phyloP scores from a whole-genome alignment of 306 rosid genomes.

The Erythrophleum fordii region DNA sequence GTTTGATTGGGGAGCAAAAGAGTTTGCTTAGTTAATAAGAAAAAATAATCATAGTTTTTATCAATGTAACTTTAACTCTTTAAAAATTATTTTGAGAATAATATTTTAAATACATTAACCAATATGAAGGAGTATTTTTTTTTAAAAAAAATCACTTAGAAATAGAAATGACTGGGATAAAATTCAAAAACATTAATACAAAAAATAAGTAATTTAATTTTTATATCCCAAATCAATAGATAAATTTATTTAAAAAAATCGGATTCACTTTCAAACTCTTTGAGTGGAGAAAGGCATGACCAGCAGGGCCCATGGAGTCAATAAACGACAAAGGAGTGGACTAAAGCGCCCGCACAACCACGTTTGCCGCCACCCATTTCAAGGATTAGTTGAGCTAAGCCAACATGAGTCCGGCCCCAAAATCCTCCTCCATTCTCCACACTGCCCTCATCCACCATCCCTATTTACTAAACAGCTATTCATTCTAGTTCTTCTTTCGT shows the following conservation, averaged over 20 bases:
- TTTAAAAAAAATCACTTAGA: no score
- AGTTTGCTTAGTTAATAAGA: background rate
- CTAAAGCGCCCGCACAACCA: constrained; percentile 4
- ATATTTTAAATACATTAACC: no score
- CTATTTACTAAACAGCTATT: constrained; percentile 21
- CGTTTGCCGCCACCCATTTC: background rate
- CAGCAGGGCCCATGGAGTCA: background rate
- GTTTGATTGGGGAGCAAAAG: background rate
- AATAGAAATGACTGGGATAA: no score
- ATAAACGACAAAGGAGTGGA: background rate
- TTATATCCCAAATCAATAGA: no score
- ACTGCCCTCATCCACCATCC: background rate
- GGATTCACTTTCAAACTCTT: background rate
- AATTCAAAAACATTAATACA: no score
- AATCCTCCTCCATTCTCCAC: background rate
- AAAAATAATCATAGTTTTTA: background rate
- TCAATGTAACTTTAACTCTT: background rate
- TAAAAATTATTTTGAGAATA: background rate
- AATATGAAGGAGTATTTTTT: no score
- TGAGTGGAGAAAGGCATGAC: background rate
- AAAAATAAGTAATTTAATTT: no score
- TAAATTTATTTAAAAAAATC: no score
- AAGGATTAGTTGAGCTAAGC: constrained; percentile 27
- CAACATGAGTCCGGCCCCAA: background rate
- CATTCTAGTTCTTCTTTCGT: background rate